Base-by-base conservation (phyloP, 805 yeast genomes). In the Hanseniaspora pseudoguilliermondii region DNA sequence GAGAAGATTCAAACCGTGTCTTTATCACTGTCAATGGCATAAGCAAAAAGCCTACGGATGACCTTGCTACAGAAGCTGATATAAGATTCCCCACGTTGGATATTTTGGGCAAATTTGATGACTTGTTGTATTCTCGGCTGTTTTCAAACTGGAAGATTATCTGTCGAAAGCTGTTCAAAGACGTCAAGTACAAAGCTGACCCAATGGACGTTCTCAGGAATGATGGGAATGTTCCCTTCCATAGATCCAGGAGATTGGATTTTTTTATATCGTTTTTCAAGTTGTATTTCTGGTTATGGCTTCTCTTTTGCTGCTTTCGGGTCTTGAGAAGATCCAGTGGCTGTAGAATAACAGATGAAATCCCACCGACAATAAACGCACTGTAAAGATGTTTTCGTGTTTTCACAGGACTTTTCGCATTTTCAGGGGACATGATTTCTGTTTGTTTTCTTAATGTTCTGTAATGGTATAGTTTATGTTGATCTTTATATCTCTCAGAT, bases 181-280 rank as follows among this genome's bases (percentile, higher is more conserved):
- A 75, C 0, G 96, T 77, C 54, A 93, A 74, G 64, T 93, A 93
- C 36, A 93, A 69, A 0, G 93, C 96, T 44, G 95, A 84, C 0
- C 98, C 98, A 13, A 87, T 73, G 0, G 96, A 87, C 0, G 96
- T 91, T 58, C 98, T 75, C 27, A 91, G 63, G 0, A 95, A 89
- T 21, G 96, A 86, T 0, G 98, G 96, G 40, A 89, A 63, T 0
- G 96, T 91, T 0, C 98, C 98, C 55, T 96, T 76, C 98, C 98
- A 93, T 41, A 90, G 72, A 52, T 82, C 75, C 25, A 60, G 54
- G 2, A 69, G 64, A 13, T 66, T 63, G 1, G 69, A 67, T 10
- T 84, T 60, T 48, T 50, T 41, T 7, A 34, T 15, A n/a, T 18
- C 47, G 6, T n/a, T n/a, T 15, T 29, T 49, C 5, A 49, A 40